Conservation (phyloP, 2,329 filamentous ascomycete species). For the Penicillium janthinellum region DNA sequence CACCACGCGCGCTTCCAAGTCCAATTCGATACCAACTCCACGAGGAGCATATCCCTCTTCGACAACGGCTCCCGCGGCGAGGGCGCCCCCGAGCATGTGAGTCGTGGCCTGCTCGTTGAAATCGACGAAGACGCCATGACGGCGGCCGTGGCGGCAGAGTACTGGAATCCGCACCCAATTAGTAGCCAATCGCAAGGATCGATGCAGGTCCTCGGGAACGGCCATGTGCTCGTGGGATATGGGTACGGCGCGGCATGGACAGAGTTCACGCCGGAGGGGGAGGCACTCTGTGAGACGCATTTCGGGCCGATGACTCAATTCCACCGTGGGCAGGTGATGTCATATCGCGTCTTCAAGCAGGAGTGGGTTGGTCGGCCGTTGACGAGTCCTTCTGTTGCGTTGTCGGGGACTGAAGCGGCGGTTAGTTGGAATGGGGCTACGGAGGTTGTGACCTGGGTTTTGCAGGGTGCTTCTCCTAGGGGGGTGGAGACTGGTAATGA, state of each 20-base stretch:
- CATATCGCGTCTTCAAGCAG: conserved; percentile 58
- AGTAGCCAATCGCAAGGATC: conserved; percentile 49
- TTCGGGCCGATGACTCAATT: conserved; percentile 39
- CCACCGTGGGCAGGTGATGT: conserved; percentile 42
- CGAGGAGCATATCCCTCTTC: conserved; percentile 41
- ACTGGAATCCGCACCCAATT: conserved; percentile 41
- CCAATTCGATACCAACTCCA: conserved; percentile 24
- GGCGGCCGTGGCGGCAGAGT: conserved; percentile 44
- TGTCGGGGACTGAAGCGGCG: conserved; percentile 22
- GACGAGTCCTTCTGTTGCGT: conserved; percentile 34
- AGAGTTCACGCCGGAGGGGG: conserved; percentile 51
- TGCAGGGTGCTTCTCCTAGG: conserved; percentile 22
- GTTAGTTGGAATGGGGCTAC: conserved; percentile 44
- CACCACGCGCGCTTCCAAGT: conserved; percentile 53
- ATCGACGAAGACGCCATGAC: conserved; percentile 48
- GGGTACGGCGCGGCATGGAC: conserved; percentile 54
- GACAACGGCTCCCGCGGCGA: conserved; percentile 41
- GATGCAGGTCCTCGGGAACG: conserved; percentile 45
- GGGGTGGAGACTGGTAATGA: not conserved
- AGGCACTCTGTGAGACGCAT: conserved; percentile 57
- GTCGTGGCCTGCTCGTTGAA: conserved; percentile 49
- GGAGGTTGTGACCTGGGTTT: conserved; percentile 35
- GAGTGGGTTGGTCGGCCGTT: conserved; percentile 55
- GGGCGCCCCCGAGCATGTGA: conserved; percentile 28
- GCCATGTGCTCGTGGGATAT: conserved; percentile 54